Conservation (phyloP, 495 filamentous ascomycete species). For the Penicillium riverlandense region DNA sequence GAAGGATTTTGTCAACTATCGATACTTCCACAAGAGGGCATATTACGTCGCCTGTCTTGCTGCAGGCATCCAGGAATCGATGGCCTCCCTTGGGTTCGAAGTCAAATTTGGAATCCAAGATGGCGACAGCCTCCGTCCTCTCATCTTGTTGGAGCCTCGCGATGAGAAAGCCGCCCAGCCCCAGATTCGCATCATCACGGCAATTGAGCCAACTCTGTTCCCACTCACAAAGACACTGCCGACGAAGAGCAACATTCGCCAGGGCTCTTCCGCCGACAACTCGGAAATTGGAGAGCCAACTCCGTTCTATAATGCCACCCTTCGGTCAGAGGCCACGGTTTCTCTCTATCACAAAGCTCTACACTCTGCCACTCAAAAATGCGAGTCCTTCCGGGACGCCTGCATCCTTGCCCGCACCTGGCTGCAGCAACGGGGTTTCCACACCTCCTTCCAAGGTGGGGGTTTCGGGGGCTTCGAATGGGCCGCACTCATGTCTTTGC, state of each 20-base stretch:
- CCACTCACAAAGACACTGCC: slow-evolving; percentile 59
- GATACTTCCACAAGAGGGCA: slow-evolving; percentile 91
- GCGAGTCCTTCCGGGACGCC: slow-evolving; percentile 68
- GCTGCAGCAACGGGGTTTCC: slow-evolving; percentile 82
- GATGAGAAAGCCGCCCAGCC: slow-evolving; percentile 29
- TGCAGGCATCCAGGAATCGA: slow-evolving; percentile 51
- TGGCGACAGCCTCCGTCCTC: slow-evolving; percentile 71
- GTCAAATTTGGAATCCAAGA: slow-evolving; percentile 61
- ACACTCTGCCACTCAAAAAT: slow-evolving; percentile 55
- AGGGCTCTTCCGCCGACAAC: slow-evolving; percentile 29
- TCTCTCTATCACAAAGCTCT: slow-evolving; percentile 66
- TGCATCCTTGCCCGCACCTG: slow-evolving; percentile 81
- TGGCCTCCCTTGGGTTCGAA: slow-evolving; percentile 41
- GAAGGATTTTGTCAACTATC: slow-evolving; percentile 88
- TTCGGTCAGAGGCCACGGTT: slow-evolving; percentile 70
- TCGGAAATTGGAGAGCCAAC: slow-evolving; percentile 44
- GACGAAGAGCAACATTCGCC: slow-evolving; percentile 61
- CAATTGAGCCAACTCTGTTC: slow-evolving; percentile 60
- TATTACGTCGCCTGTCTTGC: slow-evolving; percentile 84
- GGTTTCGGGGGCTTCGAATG: slow-evolving; percentile 95
- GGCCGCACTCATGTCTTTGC: slow-evolving; percentile 66
- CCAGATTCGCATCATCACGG: slow-evolving; percentile 71
- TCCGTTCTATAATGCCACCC: slow-evolving; percentile 81
- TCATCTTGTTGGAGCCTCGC: slow-evolving; percentile 50
- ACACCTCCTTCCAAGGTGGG: slow-evolving; percentile 55